These are phyloP conservation scores for Sungouiozyma intestinalis DNA, from an alignment of 805 yeast species.

Conservation along the genomic window DNA sequence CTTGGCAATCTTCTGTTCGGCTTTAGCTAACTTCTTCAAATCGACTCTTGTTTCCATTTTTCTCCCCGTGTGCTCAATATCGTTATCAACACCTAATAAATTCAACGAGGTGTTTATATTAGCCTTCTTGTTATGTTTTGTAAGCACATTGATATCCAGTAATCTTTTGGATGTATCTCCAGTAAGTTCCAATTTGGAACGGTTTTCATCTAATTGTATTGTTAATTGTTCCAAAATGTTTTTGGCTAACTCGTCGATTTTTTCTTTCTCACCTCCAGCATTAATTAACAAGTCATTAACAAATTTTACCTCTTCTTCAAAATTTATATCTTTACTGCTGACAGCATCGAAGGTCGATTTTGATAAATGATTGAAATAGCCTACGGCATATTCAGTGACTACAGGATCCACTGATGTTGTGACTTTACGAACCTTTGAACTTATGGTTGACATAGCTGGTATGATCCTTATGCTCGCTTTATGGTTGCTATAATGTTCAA, in stretches of 20 bases:
- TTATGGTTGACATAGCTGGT: slow-evolving; percentile 30
- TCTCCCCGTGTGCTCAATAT: slow-evolving; percentile 86
- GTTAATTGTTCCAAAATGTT: slow-evolving; percentile 39
- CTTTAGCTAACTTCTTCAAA: slow-evolving; percentile 91
- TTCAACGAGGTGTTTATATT: slow-evolving; percentile 70
- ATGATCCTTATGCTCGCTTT: no score
- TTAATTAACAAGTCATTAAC: slow-evolving; percentile 53
- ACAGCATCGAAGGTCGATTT: slow-evolving; percentile 71
- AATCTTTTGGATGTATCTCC: slow-evolving; percentile 86
- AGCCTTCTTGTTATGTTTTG: slow-evolving; percentile 50
- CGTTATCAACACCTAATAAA: slow-evolving; percentile 71
- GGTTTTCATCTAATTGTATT: slow-evolving; percentile 50
- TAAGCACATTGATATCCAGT: slow-evolving; percentile 63
- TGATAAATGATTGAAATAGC: slow-evolving; percentile 79
- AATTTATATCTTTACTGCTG: slow-evolving; percentile 59
- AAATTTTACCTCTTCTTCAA: slow-evolving; percentile 58
- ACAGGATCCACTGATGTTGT: slow-evolving; percentile 79
- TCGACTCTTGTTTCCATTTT: slow-evolving; percentile 91
- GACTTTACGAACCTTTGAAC: slow-evolving; percentile 67
- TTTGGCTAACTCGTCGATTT: slow-evolving; percentile 40
- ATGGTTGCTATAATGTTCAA: not conserved
- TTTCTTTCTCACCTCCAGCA: slow-evolving; percentile 69
- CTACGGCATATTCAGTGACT: slow-evolving; percentile 81
- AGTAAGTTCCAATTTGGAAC: slow-evolving; percentile 64
- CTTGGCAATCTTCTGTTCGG: slow-evolving; percentile 93